Evolutionary conservation across 2,329 filamentous ascomycete genomes (phyloP), one percentile per base, ranked within the genome.

Genomic region (Diaporthe sp.): DNA sequence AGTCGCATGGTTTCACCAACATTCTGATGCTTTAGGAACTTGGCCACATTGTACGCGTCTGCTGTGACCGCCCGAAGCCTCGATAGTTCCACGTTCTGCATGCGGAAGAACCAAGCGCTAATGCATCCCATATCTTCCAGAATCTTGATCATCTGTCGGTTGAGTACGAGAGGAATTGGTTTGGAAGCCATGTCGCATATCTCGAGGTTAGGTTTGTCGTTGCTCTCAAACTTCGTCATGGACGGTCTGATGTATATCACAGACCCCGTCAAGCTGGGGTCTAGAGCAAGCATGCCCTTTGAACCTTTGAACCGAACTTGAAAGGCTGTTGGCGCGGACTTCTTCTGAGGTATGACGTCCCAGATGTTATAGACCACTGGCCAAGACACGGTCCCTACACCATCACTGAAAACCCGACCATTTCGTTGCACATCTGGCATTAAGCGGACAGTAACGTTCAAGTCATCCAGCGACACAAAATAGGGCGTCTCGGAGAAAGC

Each of bases 81-180:
- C 0, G 87, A 78, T 4, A 97, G 84, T 39, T 92, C 92, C n/a
- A 85, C 84, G 0, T 86, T 84, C 81, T 97, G 95, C 1, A 94
- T 83, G 0, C 86, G 79, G 15, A 93, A 80, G 78, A 98, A 96
- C 81, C 90, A 93, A 0, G 83, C 74, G 1, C 85, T 80, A 0
- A 86, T 81, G 0, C 94, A 91, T 0, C 89, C 88, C 82, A 96
- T 91, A 78, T 97, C 95, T 80, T 98, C 95, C 0, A 98, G 82
- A 7, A 97, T 95, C 81, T 97, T 97, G 84, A 97, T 95, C 76
- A 96, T 87, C 78, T 94, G 94, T 0, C 93, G 91, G 79, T 97
- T 97, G 1, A 97, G 88, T 25, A 92, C 90, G 78, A 96, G 87
- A 0, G 90, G 90, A 9, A 96, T 87, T 0, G 94, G 92, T 69